These are phyloP conservation scores for Hibiscus trionum DNA, from an alignment of 345 rosid genomes.

Conservation along the genomic window DNA sequence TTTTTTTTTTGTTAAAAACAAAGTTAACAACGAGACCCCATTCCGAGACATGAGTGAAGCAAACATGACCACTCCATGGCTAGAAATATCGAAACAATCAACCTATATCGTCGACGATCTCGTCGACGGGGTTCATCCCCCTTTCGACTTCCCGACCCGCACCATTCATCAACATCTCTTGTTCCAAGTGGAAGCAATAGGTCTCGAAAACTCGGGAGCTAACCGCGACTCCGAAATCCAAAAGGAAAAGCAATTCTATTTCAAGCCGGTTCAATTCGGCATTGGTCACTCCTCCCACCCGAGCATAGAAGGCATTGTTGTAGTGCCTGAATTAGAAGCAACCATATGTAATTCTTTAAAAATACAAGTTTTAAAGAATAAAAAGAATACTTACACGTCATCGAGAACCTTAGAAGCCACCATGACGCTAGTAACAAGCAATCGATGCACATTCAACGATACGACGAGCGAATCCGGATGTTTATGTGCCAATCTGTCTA, in stretches of 20 bases:
- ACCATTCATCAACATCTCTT: conserved; percentile 37
- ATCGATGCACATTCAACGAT: conserved; percentile 69
- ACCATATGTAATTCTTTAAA: background rate
- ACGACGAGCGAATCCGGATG: conserved; percentile 65
- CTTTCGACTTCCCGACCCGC: background rate
- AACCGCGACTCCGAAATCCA: conserved; percentile 63
- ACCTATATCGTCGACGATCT: background rate
- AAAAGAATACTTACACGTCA: conserved; percentile 59
- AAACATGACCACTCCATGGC: background rate
- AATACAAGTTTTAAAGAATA: background rate
- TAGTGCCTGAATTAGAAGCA: conserved; percentile 45
- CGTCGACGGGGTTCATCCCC: background rate
- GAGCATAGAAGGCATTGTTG: conserved; percentile 72
- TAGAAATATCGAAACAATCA: background rate
- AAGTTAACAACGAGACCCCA: too few relatives aligned
- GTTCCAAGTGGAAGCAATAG: conserved; percentile 74
- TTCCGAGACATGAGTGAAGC: too few relatives aligned
- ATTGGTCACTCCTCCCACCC: conserved; percentile 82
- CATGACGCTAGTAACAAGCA: conserved; percentile 80
- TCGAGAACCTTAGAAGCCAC: conserved; percentile 89
- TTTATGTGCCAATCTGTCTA: conserved; percentile 62
- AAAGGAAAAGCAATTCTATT: conserved; percentile 62
- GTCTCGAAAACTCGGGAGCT: conserved; percentile 55
- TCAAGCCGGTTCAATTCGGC: conserved; percentile 74
- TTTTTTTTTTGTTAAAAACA: too few relatives aligned